Evolutionary conservation across 2,329 filamentous ascomycete genomes (phyloP), one percentile per base, ranked within the genome.

Genomic region (Capronia epimyces): DNA sequence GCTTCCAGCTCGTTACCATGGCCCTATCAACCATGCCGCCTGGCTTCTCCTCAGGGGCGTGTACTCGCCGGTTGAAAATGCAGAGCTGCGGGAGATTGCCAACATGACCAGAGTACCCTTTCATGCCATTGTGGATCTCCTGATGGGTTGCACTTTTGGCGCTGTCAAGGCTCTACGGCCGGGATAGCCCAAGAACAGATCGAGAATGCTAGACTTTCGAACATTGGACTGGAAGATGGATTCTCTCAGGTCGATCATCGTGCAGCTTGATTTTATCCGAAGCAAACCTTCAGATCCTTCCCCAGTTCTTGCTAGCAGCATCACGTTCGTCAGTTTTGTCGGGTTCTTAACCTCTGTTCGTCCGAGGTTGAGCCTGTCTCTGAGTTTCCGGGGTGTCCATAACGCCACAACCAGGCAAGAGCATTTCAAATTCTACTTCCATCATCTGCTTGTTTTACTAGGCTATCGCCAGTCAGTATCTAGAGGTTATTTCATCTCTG

Each of bases 121-220:
- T 58, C 86, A 86, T 58, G 78, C 80, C 1, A 65, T 84, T 1
- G 69, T 86, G 1, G 83, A 86, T 59, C 66, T 79, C 3, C 68
- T 86, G 29, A 75, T 86, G 66, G 82, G 82, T 2, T 86, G 83
- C 62, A 84, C 82, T 1, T 83, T 79, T 53, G 78, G 79, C 18
- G 78, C 71, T 13, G 67, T 65, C 1, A 61, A 62, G 32, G 56
- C 56, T 2, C 48, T 58, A 27, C 52, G 60, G 18, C 24, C 37
- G 10, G 52, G 53, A 3, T 50, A 60, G 12, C 50, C 48, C 5
- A 46, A 49, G 15, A 52, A 45, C 0, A 44, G 55, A 34, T 54
- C 59, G 4, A 65, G 54, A 50, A 67, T 69, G 64, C 52, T 69
- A 9, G 64, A 67, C 61, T 73, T 72, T 52, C 63, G 71, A 1